Percentiles rank a stretch among this genome's conserved stretches.
Evolutionary conservation across 2,329 filamentous ascomycete genomes (phyloP).

Genomic region (Talaromyces verruculosus): DNA sequence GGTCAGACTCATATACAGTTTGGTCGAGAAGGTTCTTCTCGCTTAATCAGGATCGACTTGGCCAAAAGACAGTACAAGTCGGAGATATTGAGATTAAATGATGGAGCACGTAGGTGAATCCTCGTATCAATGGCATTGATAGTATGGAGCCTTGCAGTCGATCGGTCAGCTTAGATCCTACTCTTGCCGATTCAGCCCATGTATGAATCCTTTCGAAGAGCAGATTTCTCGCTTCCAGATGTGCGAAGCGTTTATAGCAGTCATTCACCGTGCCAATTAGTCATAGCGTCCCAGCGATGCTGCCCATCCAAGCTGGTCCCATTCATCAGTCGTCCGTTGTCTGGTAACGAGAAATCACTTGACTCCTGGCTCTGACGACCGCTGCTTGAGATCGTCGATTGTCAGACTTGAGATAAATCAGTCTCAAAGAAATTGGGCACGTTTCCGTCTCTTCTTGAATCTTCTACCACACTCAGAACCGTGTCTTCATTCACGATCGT

Average conservation of each 20-base stretch:
- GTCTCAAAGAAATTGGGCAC: background rate
- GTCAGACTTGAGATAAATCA: background rate
- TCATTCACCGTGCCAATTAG: background rate
- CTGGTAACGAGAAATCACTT: background rate
- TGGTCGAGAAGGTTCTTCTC: background rate
- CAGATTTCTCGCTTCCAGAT: background rate
- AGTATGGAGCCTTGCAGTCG: background rate
- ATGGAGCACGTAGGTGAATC: background rate
- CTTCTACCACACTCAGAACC: background rate
- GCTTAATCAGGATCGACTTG: background rate
- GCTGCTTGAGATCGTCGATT: background rate
- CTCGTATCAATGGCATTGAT: background rate
- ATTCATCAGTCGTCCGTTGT: background rate
- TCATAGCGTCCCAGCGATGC: background rate
- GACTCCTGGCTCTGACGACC: background rate
- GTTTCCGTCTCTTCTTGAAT: background rate
- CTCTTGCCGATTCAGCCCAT: background rate
- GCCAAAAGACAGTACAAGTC: no score
- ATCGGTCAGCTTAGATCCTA: background rate
- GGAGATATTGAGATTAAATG: background rate
- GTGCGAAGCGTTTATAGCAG: no score
- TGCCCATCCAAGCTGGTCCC: background rate
- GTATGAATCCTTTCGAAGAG: background rate
- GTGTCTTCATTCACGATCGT: background rate
- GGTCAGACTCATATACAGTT: background rate